Percentiles rank a stretch among this genome's conserved stretches.
Conservation (phyloP, 2,329 filamentous ascomycete species). For the Phaeosphaeria sp. region DNA sequence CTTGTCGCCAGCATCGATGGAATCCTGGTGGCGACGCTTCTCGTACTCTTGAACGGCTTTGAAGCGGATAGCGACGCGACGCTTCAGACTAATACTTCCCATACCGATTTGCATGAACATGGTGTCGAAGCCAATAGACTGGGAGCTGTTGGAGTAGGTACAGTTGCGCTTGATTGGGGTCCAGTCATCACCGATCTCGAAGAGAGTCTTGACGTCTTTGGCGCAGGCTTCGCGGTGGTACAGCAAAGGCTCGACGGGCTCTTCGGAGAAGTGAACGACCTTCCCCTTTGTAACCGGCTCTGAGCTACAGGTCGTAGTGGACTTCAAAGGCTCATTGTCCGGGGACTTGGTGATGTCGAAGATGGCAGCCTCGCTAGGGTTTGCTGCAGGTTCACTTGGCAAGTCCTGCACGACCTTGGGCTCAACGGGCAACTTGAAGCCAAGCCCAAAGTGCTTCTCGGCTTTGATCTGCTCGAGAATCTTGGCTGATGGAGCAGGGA, state of each 20-base stretch:
- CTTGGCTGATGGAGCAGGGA: neutral
- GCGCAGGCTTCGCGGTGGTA: constrained; percentile 3
- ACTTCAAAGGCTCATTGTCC: neutral
- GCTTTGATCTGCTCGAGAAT: neutral
- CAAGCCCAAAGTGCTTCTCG: neutral
- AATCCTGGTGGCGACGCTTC: constrained; percentile 7
- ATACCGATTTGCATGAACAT: neutral
- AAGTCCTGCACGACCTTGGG: neutral
- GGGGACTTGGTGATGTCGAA: neutral
- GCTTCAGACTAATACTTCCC: constrained; percentile 8
- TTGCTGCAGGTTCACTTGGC: neutral
- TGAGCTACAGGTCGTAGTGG: neutral
- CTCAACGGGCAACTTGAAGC: neutral
- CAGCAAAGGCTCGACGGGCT: constrained; percentile 1
- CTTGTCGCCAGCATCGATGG: neutral
- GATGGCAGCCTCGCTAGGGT: neutral
- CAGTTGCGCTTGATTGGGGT: neutral
- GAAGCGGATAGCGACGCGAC: constrained; percentile 11
- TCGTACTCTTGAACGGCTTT: constrained; percentile 18
- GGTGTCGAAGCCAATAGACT: constrained; percentile 1
- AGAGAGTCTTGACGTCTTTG: constrained; percentile 1
- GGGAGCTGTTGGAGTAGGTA: neutral
- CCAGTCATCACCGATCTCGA: constrained; percentile 3
- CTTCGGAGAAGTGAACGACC: constrained; percentile 8
- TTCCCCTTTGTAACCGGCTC: constrained; percentile 4